Percentiles rank a stretch among this genome's conserved stretches.
These are phyloP conservation scores for Cercis canadensis DNA, from an alignment of 306 rosid species.

Conservation along the genomic window DNA sequence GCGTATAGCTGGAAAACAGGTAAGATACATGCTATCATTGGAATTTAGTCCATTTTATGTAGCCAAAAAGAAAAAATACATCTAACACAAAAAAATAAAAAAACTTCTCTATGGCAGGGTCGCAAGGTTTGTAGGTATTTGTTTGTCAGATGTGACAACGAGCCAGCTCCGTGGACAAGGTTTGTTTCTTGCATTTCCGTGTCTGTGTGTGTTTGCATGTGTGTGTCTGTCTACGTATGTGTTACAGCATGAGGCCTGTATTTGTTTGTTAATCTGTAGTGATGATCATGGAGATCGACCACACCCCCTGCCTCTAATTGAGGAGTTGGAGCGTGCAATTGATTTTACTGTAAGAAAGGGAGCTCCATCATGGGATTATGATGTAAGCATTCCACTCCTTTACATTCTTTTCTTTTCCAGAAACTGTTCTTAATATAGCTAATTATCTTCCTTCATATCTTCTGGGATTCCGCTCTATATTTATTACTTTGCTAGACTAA, in stretches of 20 bases:
- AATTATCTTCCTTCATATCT: background rate
- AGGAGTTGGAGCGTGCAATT: slow-evolving; percentile 56
- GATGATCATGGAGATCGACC: slow-evolving; percentile 75
- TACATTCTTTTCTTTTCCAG: background rate
- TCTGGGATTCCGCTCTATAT: background rate
- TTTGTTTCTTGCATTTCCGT: background rate
- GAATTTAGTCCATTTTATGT: background rate
- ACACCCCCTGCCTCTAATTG: slow-evolving; percentile 54
- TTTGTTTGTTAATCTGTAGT: slow-evolving; percentile 44
- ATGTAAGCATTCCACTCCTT: slow-evolving; percentile 46
- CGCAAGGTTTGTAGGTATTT: slow-evolving; percentile 72
- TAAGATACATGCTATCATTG: slow-evolving; percentile 27
- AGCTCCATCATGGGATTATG: slow-evolving; percentile 71
- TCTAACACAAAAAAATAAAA: background rate
- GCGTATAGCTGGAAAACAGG: slow-evolving; percentile 80
- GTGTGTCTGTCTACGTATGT: background rate
- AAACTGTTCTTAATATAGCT: background rate
- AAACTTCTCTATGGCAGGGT: slow-evolving; percentile 50
- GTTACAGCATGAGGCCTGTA: background rate
- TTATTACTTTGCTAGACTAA: background rate
- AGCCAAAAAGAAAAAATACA: background rate
- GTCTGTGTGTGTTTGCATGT: slow-evolving; percentile 4
- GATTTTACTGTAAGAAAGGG: slow-evolving; percentile 61
- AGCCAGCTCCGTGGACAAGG: slow-evolving; percentile 90
- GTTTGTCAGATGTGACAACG: slow-evolving; percentile 86